Conservation (phyloP, 345 rosid genomes). For the Lepidium sativum region DNA sequence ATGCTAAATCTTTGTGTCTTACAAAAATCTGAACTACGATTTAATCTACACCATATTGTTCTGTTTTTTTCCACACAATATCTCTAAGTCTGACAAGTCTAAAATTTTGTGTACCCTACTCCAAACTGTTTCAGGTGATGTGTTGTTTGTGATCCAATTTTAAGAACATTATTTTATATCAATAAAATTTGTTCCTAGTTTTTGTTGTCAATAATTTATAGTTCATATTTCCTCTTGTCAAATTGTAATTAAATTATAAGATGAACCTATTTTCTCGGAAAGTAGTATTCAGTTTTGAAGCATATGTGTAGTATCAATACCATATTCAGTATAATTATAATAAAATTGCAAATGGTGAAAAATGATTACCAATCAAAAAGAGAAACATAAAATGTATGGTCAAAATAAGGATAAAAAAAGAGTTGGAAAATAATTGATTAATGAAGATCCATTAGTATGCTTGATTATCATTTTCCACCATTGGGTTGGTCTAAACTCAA, state of each 20-base stretch:
- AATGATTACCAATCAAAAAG: background rate
- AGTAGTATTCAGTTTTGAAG: background rate
- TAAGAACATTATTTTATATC: background rate
- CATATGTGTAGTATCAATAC: background rate
- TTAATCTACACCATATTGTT: background rate
- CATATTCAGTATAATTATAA: background rate
- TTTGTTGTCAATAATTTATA: background rate
- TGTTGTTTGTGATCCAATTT: background rate
- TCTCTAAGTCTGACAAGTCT: background rate
- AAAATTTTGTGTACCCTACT: background rate
- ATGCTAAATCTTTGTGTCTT: background rate
- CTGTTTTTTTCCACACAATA: background rate
- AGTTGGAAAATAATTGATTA: conserved; percentile 12
- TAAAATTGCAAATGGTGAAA: background rate
- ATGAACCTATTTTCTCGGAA: background rate
- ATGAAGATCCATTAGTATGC: conserved; percentile 8
- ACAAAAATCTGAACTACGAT: background rate
- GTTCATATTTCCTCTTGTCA: background rate
- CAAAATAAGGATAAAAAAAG: background rate
- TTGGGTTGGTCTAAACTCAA: conserved; percentile 1
- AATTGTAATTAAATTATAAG: background rate
- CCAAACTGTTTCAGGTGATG: background rate
- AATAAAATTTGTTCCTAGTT: background rate
- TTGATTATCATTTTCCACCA: conserved; percentile 1
- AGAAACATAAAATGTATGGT: conserved; percentile 14